Evolutionary conservation across 1,284 basidiomycete genomes (phyloP).

Genomic region (Ganoderma lucidum): DNA sequence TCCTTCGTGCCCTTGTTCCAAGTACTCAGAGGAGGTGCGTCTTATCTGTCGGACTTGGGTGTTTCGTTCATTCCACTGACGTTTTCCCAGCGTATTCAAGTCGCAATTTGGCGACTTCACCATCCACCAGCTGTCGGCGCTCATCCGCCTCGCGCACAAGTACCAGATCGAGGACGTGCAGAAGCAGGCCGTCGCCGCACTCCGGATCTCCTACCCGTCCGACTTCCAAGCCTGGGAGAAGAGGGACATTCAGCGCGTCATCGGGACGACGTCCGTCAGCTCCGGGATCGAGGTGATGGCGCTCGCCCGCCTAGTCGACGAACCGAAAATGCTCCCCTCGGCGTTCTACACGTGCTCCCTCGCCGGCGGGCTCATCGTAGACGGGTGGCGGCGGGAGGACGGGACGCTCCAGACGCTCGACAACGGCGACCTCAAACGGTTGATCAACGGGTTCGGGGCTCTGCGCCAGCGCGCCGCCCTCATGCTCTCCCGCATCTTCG

Average conservation of each 20-base stretch:
- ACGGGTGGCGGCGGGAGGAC: conserved; percentile 15
- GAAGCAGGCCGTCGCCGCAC: conserved; percentile 3
- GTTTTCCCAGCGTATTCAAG: background rate
- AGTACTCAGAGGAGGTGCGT: background rate
- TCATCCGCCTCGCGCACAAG: conserved; percentile 10
- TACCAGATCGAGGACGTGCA: conserved; percentile 1
- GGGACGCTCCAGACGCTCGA: conserved; percentile 11
- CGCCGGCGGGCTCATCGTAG: background rate
- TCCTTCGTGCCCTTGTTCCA: background rate
- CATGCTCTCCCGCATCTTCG: background rate
- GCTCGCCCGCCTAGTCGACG: conserved; percentile 19
- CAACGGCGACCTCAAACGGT: conserved; percentile 13
- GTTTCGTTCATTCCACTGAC: background rate
- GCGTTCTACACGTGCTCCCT: conserved; percentile 16
- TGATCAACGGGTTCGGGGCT: conserved; percentile 5
- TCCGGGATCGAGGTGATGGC: conserved; percentile 19
- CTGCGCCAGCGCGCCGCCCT: background rate
- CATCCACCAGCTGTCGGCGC: background rate
- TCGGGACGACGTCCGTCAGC: background rate
- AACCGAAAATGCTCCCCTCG: conserved; percentile 11
- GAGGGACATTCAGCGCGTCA: background rate
- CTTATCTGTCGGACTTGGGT: too few relatives aligned
- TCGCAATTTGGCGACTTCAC: conserved; percentile 1
- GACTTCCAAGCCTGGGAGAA: conserved; percentile 12
- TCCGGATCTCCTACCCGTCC: background rate